A percentile compares a stretch with the other conserved stretches of the same genome.
These are phyloP conservation scores for Huiozyma naganishii DNA, from an alignment of 805 yeast genomes.

Conservation along the genomic window DNA sequence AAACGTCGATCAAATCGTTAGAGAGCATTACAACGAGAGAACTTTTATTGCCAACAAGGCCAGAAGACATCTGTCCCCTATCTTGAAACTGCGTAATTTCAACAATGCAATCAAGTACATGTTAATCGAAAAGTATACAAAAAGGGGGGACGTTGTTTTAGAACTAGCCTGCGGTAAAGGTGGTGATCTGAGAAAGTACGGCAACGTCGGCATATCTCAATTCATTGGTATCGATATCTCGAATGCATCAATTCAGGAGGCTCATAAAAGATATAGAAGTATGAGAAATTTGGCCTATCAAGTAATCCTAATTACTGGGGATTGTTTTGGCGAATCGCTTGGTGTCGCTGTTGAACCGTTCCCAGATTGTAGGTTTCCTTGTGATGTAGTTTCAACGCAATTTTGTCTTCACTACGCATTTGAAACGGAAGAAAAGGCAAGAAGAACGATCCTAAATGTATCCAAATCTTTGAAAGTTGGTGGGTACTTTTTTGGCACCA, in stretches of 20 bases:
- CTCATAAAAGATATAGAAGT: conserved; percentile 56
- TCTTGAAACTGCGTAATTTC: conserved; percentile 76
- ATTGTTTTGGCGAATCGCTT: conserved; percentile 66
- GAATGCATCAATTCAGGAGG: conserved; percentile 78
- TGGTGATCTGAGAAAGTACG: conserved; percentile 90
- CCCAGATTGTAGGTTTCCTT: conserved; percentile 61
- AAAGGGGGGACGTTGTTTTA: conserved; percentile 45
- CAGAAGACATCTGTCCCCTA: conserved; percentile 66
- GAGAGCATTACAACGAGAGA: conserved; percentile 78
- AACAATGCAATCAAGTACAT: conserved; percentile 88
- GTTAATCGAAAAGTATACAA: conserved; percentile 59
- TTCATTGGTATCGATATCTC: conserved; percentile 89
- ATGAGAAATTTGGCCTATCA: conserved; percentile 55
- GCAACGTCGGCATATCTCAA: conserved; percentile 57
- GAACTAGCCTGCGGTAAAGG: conserved; percentile 98
- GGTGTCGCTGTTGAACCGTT: conserved; percentile 60
- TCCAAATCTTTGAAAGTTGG: conserved; percentile 67
- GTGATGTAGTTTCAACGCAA: conserved; percentile 82
- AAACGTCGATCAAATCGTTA: conserved; percentile 54
- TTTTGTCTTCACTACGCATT: conserved; percentile 94
- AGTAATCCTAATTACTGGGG: conserved; percentile 84
- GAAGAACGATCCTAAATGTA: conserved; percentile 62
- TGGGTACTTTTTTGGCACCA: conserved; percentile 86
- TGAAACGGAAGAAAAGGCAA: conserved; percentile 70
- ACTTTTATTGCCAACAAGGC: conserved; percentile 55